A percentile compares a stretch with the other conserved stretches of the same genome.
Evolutionary conservation across 2,329 filamentous ascomycete species (phyloP).

Genomic region (Alternaria ventricosa): DNA sequence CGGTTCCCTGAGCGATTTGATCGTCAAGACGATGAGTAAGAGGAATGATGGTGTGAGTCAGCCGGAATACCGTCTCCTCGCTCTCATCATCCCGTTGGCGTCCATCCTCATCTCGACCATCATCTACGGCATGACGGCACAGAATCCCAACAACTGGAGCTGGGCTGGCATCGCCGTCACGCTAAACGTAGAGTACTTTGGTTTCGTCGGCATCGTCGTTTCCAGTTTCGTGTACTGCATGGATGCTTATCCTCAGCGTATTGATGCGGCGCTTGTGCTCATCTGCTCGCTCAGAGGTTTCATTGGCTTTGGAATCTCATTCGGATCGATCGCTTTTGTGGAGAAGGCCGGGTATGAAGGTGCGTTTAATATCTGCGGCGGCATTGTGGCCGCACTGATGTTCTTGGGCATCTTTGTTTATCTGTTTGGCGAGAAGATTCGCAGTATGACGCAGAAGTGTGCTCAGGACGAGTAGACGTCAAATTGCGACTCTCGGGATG

Average conservation of each 20-base stretch:
- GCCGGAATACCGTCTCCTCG: slow-evolving; percentile 12
- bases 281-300: slow-evolving; percentile 18
- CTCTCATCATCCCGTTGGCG: slow-evolving; percentile 9
- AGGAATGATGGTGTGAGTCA: slow-evolving; percentile 6
- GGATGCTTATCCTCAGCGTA: slow-evolving; percentile 18
- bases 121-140: slow-evolving; percentile 14
- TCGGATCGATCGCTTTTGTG: slow-evolving; percentile 11
- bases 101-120: slow-evolving; percentile 13
- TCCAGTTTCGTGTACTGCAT: slow-evolving; percentile 16
- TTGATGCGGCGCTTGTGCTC: slow-evolving; percentile 15
- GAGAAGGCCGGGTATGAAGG: slow-evolving; percentile 11
- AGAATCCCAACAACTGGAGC: slow-evolving; percentile 9
- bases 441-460: slow-evolving; percentile 3
- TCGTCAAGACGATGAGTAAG: slow-evolving; percentile 9
- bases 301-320: slow-evolving; percentile 18
- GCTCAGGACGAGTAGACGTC: not conserved
- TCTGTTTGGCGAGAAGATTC: slow-evolving; percentile 12
- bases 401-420: slow-evolving; percentile 9
- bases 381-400: slow-evolving; percentile 14
- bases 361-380: slow-evolving; percentile 16
- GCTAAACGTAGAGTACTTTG: slow-evolving; percentile 16
- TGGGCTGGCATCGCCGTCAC: slow-evolving; percentile 18
- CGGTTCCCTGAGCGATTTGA: slow-evolving; percentile 9
- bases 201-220: slow-evolving; percentile 13
- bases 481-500: not conserved